Evolutionary conservation across 495 filamentous ascomycete genomes (phyloP), one percentile per base, ranked within the genome.

Genomic region (Echria macrotheca): DNA sequence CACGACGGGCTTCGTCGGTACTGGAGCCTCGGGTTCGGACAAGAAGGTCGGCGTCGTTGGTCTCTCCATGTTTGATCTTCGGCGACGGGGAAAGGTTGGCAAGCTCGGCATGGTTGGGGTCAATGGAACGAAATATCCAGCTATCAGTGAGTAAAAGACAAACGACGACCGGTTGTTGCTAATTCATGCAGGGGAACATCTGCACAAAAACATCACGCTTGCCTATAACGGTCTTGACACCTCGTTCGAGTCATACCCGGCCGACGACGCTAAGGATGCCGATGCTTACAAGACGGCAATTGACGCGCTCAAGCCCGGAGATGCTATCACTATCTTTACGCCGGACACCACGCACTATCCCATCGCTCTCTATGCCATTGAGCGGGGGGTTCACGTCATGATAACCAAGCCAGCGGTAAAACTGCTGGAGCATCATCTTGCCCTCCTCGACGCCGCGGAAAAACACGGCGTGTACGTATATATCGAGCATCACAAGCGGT

Each of bases 371-470:
- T 96, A 96, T 59, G 91, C 91, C 31, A 90, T 96, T 63, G 78
- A 90, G 61, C 83, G 85, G 41, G 78, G 79, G 25, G 82, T 91
- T 67, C 91, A 96, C 67, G 89, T 95, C 36, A 75, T 96, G 49
- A 85, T 96, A 71, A 96, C 91, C 55, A 96, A 96, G 66, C 91
- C 91, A n/a, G 89, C 90, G 23, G 87, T 89, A 38, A 89, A 95
- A 66, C 78, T 79, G 2, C 81, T 96, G 10, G 73, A 72, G 32
- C 79, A 96, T 66, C 91, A 96, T 68, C 74, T 85, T 25, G 64
- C 78, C 1, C 82, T 96, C 10, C 69, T 94, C 33, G 78, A 75
- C 23, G 87, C 78, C 12, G 79, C 87, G 10, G 76, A 80, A 53
- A 85, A 86, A 52, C 73, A 86, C 61, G 80, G 81, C 46, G 89